phyloP scores from a whole-genome alignment of 2,329 filamentous ascomycete species.

The Dryadomyces sulphureus region DNA sequence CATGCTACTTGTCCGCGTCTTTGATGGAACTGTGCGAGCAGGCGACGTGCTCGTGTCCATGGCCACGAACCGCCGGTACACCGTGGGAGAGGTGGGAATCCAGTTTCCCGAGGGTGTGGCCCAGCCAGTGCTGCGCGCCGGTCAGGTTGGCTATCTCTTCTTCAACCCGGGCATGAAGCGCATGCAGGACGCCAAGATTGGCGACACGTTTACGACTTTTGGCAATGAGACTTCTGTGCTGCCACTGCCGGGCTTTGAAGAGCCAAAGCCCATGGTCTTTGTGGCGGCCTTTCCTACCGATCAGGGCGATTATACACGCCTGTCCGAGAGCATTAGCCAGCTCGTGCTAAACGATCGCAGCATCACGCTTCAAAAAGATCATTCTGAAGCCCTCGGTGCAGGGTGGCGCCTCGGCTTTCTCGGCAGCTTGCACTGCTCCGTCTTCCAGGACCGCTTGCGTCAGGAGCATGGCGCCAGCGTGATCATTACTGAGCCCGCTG shows the following conservation, averaged over 20 bases:
- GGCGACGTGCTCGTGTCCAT: conserved; percentile 82
- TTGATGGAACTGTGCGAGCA: conserved; percentile 70
- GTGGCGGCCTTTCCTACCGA: conserved; percentile 93
- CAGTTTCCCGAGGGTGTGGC: conserved; percentile 83
- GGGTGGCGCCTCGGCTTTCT: conserved; percentile 91
- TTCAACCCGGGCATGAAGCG: conserved; percentile 99
- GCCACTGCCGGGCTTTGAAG: conserved; percentile 82
- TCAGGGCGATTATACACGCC: conserved; percentile 62
- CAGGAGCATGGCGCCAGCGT: conserved; percentile 91
- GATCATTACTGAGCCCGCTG: conserved; percentile 91
- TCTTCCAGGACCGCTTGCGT: conserved; percentile 87
- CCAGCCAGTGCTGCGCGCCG: conserved; percentile 66
- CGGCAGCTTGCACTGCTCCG: conserved; percentile 96
- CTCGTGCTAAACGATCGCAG: conserved; percentile 90
- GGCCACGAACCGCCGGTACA: conserved; percentile 78
- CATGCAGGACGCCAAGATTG: conserved; percentile 88
- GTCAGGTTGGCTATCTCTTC: conserved; percentile 90
- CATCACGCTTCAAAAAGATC: conserved; percentile 86
- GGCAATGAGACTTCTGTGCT: conserved; percentile 64
- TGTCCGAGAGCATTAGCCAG: conserved; percentile 90
- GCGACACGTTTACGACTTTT: conserved; percentile 81
- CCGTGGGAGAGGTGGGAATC: conserved; percentile 90
- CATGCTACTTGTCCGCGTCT: conserved; percentile 77
- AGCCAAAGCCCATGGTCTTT: conserved; percentile 98
- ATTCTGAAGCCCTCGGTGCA: conserved; percentile 81